These are phyloP conservation scores for Aspergillus sp. DNA, from an alignment of 2,329 filamentous ascomycete species.

Conservation along the genomic window DNA sequence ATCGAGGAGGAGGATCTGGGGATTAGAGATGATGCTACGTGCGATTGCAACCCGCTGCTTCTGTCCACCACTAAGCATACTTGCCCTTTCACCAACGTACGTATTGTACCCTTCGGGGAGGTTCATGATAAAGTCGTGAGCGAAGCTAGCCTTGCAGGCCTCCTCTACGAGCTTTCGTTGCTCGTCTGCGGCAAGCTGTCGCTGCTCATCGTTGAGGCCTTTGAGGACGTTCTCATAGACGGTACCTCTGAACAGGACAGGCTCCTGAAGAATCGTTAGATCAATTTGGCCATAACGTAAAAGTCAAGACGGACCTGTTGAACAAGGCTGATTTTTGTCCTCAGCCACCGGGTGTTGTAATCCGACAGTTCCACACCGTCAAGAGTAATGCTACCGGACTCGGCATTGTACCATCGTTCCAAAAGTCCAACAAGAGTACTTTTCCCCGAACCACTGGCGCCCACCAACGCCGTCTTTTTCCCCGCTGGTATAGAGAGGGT, in stretches of 20 bases:
- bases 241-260: conserved; percentile 75
- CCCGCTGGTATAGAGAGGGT: conserved; percentile 34
- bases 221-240: conserved; percentile 74
- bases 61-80: conserved; percentile 79
- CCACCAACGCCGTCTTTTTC: conserved; percentile 57
- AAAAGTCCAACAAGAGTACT: conserved; percentile 70
- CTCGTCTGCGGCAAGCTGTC: conserved; percentile 32
- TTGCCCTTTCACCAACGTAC: conserved; percentile 77
- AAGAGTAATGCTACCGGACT: conserved; percentile 32
- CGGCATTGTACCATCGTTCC: conserved; percentile 66
- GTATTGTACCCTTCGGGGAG: conserved; percentile 80
- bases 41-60: conserved; percentile 89
- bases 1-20: conserved; percentile 79
- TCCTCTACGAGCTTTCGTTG: conserved; percentile 20
- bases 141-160: conserved; percentile 46
- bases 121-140: conserved; percentile 73
- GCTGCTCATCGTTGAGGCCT: conserved; percentile 49
- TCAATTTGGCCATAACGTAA: neutral
- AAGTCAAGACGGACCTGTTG: conserved; percentile 37
- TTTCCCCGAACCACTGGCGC: conserved; percentile 70
- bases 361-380: conserved; percentile 35
- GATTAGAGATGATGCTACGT: conserved; percentile 73
- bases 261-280: conserved; percentile 51
- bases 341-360: conserved; percentile 26
- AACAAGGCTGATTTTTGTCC: conserved; percentile 18